Evolutionary conservation across 2,329 filamentous ascomycete species (phyloP), one percentile per base, ranked within the genome.

Genomic region (Neofusicoccum cordaticola): DNA sequence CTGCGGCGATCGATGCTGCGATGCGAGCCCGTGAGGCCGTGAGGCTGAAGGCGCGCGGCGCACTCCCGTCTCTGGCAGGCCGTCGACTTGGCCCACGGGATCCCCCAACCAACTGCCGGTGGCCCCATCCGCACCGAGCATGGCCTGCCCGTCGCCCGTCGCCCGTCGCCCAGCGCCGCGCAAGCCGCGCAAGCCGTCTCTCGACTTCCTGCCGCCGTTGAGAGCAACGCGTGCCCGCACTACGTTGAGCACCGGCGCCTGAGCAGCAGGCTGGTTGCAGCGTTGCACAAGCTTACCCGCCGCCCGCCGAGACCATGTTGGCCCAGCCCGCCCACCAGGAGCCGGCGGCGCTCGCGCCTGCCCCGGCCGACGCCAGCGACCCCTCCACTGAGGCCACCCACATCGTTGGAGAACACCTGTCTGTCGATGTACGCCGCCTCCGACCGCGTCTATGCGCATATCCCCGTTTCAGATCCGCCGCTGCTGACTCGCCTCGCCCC

Each of bases 371-470:
- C 19, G 19, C 22, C 22, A 22, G 22, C 22, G 22, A 22, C n/a
- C n/a, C 41, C 53, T 27, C 39, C 19, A 11, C 19, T 13, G 53
- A 60, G 47, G 42, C 56, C 31, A 47, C 56, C 61, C 31, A n/a
- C 44, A 64, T 65, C 45, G 34, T 65, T 15, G 63, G 63, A 9
- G 45, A 61, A 45, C n/a, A 61, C 17, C 63, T 65, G 19, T 37
- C 45, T 5, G 63, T 65, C 27, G 63, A 65, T 37, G 63, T 60
- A 44, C n/a, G 48, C 27, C 47, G 12, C 48, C 47, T 22, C 31
- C 19, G 19, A 22, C 9, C 45, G 22, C 41, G 37, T 62, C 37
- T 9, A 48, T 41, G 35, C 45, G 19, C 41, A 34, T 12, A 41
- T 31, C 12, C 37, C 44, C 17, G 19, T 51, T 62, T 60, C 41